These are phyloP conservation scores for Sindora glabra DNA, from an alignment of 306 rosid species.

Conservation along the genomic window DNA sequence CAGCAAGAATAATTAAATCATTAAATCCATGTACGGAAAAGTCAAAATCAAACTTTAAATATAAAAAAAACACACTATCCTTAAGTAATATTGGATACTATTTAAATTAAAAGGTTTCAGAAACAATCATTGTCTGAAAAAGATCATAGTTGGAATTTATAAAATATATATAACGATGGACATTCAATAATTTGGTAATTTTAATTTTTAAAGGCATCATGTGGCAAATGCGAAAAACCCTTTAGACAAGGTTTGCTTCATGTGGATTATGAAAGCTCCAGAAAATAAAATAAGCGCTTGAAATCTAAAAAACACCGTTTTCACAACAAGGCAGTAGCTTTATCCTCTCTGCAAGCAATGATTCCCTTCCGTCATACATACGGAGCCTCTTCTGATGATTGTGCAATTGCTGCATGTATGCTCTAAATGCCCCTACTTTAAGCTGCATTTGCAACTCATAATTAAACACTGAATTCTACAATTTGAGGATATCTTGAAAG, in stretches of 20 bases:
- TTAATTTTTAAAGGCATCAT: not conserved
- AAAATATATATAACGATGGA: no score
- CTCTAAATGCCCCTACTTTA: not conserved
- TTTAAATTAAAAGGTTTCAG: no score
- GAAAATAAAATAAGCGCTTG: not conserved
- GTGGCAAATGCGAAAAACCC: constrained; percentile 22
- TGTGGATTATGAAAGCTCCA: constrained; percentile 19
- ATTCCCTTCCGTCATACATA: constrained; percentile 6
- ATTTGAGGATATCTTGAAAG: constrained; percentile 15
- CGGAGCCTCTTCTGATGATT: not conserved
- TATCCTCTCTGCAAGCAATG: constrained; percentile 9
- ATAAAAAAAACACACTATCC: no score
- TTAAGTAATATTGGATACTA: no score
- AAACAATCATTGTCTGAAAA: no score
- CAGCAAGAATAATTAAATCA: no score
- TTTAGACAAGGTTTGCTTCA: constrained; percentile 4
- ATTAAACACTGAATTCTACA: not conserved
- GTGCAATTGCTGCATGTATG: not conserved
- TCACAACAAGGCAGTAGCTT: not conserved
- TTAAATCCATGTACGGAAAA: no score
- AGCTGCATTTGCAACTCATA: not conserved
- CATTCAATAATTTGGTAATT: not conserved
- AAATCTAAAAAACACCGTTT: not conserved
- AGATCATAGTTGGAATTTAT: no score
- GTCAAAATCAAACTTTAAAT: no score